Base-by-base conservation (phyloP, 2,329 filamentous ascomycete species). In the Diaporthe citriasiana region DNA sequence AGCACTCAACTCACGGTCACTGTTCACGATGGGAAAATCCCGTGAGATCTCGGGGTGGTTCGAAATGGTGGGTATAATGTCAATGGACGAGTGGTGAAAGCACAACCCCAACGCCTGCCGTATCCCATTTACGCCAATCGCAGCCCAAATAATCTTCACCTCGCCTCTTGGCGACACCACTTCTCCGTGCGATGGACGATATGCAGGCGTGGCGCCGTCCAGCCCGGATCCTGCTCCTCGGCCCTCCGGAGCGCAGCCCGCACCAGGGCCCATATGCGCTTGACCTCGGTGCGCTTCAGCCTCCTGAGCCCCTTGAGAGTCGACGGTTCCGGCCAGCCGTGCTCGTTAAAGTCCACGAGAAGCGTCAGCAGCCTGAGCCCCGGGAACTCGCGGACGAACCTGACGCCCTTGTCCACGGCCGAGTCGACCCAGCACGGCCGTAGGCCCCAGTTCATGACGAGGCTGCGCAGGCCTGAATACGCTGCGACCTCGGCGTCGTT, bases 381-480 rank as follows among this genome's bases (percentile, higher is more conserved):
- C 3, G 75, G 75, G 27, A 76, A 76, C 40, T 51, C 63, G 42
- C 53, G 73, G 6, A 70, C 50, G 57, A 76, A 76, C n/a, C 35
- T 59, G n/a, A 72, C 59, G 42, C 75, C 75, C 38, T 75, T 53
- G 15, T 63, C 73, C 60, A 76, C 30, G 17, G 75, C 69, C 27
- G 75, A 71, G 33, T 74, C 73, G 38, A 76, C 74, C 75, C 75
- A 76, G 57, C 75, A 76, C 15, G 75, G 75, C 33, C 75, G 66
- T 60, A 76, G 57, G 22, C 75, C 75, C 75, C 75, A 76, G 60
- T 73, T 74, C 75, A 76, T 76, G n/a, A 76, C 75, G n/a, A 76
- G 70, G 53, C 57, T 75, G 33, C 71, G 71, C 57, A 76, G 60
- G 27, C 47, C 47, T 25, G 68, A 42, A 38, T 75, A 76, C 9